Evolutionary conservation across 169 alveolate species (phyloP), one percentile per base, ranked within the genome.

Genomic region (Amoebophrya sp.): DNA sequence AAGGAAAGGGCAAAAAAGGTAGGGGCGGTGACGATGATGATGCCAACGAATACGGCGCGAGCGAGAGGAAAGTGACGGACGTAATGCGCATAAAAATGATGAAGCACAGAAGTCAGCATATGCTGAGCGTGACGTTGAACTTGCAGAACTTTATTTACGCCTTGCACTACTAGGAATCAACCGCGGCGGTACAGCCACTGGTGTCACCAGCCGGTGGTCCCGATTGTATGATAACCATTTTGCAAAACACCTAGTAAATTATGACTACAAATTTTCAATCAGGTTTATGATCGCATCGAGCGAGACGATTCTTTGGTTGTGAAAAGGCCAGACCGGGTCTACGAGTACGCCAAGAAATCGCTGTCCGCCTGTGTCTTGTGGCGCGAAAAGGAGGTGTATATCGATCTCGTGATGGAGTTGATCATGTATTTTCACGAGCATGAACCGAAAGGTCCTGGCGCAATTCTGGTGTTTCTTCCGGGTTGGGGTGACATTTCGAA

Each of bases 401-500:
- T 91, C 34, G 93, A 91, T 36, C 40, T 91, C 78, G 76, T 91
- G n/a, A 0, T 78, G 91, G 93, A 92, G 53, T 40, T 92, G 93
- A 91, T 92, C 41, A 40, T 47, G 40, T 89, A 92, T 77, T 92
- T 92, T 40, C 93, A 92, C 92, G 65, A 89, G 90, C 53, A 41
- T 24, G 92, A 92, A 40, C 93, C 93, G 38, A 92, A 92, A 53
- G 93, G 93, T 40, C 90, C 65, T 29, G 93, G 93, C 40, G 93
- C 93, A 47, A 92, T 92, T 41, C 92, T 92, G 83, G 89, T 92
- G 92, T 92, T 92, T 78, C 41, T 92, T 77, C 93, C 93, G 55
- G 93, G 93, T 39, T 92, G 93, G 93, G 93, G 93, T 39, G 93
- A 92, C 92, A 92, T 92, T 90, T 40, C 93, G 90, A 92, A 92